Conservation (phyloP, 805 yeast genomes). For the Saccharomycodes ludwigii region DNA sequence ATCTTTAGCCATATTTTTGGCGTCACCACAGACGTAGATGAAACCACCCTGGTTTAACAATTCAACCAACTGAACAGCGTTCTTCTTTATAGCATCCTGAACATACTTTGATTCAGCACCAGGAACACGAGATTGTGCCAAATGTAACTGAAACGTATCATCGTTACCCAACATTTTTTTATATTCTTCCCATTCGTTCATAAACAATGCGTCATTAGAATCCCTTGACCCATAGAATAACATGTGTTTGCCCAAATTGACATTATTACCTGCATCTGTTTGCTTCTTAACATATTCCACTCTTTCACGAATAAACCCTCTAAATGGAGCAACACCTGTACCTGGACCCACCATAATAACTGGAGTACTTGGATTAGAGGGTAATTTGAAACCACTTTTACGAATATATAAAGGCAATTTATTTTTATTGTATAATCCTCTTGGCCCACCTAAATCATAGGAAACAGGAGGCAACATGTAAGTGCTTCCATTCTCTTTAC, state of each 20-base stretch:
- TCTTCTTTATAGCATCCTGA: constrained; percentile 59
- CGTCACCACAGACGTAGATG: constrained; percentile 95
- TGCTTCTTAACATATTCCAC: constrained; percentile 38
- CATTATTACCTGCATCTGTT: constrained; percentile 17
- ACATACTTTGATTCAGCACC: constrained; percentile 58
- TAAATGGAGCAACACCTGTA: constrained; percentile 96
- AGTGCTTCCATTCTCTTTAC: constrained; percentile 26
- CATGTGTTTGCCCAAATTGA: constrained; percentile 55
- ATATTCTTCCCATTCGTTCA: constrained; percentile 76
- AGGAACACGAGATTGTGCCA: constrained; percentile 77
- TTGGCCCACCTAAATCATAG: constrained; percentile 79
- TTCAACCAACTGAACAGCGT: constrained; percentile 28
- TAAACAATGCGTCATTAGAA: constrained; percentile 75
- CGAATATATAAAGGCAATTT: constrained; percentile 87
- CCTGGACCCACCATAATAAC: constrained; percentile 95
- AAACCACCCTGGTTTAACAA: constrained; percentile 66
- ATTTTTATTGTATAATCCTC: constrained; percentile 31
- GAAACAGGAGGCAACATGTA: constrained; percentile 33
- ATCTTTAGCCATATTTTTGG: constrained; percentile 89
- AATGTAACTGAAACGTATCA: constrained; percentile 54
- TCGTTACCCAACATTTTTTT: constrained; percentile 43
- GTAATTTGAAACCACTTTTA: constrained; percentile 89
- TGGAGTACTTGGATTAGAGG: constrained; percentile 72
- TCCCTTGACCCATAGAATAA: constrained; percentile 84
- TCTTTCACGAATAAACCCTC: constrained; percentile 88